Conservation (phyloP, 2,329 filamentous ascomycete genomes). For the Akanthomyces dipterigenus region DNA sequence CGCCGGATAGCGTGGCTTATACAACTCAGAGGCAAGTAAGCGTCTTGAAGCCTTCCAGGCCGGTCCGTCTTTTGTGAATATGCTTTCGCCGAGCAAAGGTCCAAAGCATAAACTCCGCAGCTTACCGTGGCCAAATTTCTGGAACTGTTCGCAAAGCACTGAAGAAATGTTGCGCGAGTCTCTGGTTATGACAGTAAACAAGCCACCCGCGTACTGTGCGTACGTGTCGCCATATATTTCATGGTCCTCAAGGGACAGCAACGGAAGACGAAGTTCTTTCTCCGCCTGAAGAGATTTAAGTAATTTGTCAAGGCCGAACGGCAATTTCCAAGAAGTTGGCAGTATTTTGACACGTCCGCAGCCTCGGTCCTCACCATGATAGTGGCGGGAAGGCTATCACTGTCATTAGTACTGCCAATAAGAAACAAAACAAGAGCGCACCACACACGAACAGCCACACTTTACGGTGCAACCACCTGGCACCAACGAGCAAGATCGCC, state of each 20-base stretch:
- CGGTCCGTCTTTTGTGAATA: conserved; percentile 1
- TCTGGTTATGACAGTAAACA: conserved; percentile 4
- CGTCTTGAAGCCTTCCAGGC: conserved; percentile 6
- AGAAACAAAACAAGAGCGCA: not conserved
- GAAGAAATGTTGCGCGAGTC: conserved; percentile 7
- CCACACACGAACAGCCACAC: not conserved
- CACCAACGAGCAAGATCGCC: too few relatives aligned
- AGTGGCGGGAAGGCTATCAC: not conserved
- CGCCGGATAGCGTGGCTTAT: conserved; percentile 4
- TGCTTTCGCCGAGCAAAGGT: not conserved
- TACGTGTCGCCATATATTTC: conserved; percentile 3
- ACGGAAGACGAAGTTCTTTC: not conserved
- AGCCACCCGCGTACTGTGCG: conserved; percentile 2
- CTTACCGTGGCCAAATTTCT: conserved; percentile 2
- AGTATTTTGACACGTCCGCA: conserved; percentile 9
- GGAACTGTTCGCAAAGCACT: not conserved
- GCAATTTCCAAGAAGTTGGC: not conserved
- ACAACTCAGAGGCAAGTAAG: not conserved
- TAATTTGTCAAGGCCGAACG: conserved; percentile 9
- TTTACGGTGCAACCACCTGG: conserved; percentile 6
- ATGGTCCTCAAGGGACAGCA: conserved; percentile 3
- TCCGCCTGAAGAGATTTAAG: not conserved
- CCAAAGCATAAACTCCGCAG: conserved; percentile 6
- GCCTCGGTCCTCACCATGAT: conserved; percentile 3
- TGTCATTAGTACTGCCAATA: not conserved